Evolutionary conservation across 2,329 filamentous ascomycete species (phyloP).

Genomic region (Apiospora marii): DNA sequence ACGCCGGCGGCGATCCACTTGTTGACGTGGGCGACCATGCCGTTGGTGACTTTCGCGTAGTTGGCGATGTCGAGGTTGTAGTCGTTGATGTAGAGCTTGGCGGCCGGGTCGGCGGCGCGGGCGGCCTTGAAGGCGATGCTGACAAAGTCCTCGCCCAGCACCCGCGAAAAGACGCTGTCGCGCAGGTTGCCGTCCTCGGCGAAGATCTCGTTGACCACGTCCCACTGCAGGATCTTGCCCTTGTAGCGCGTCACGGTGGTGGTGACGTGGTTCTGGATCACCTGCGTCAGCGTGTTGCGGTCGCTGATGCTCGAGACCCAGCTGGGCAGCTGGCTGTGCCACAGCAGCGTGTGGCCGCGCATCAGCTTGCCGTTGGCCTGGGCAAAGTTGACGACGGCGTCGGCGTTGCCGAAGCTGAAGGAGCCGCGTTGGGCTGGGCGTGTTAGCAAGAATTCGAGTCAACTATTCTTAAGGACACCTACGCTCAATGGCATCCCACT

Average conservation of each 20-base stretch:
- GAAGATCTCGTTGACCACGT: constrained; percentile 69
- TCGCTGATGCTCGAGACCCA: constrained; percentile 29
- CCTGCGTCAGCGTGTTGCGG: constrained; percentile 51
- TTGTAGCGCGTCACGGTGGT: constrained; percentile 63
- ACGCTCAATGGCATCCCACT: constrained; percentile 23
- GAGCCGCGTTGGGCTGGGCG: constrained; percentile 15
- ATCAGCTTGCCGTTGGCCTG: constrained; percentile 46
- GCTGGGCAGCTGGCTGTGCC: constrained; percentile 30
- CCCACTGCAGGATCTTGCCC: constrained; percentile 60
- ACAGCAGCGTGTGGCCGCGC: constrained; percentile 57
- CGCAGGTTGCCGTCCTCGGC: constrained; percentile 65
- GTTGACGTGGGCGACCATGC: constrained; percentile 57
- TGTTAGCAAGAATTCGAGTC: not conserved
- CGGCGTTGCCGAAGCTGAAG: constrained; percentile 33
- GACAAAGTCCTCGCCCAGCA: constrained; percentile 73
- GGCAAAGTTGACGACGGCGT: constrained; percentile 47
- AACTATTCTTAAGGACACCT: not conserved
- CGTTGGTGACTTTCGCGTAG: constrained; percentile 60
- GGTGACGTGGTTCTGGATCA: constrained; percentile 64
- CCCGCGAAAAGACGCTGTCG: constrained; percentile 66
- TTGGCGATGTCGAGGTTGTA: constrained; percentile 67
- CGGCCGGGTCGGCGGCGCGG: constrained; percentile 67
- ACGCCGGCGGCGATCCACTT: constrained; percentile 58
- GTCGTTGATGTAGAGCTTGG: constrained; percentile 78
- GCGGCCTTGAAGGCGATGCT: constrained; percentile 73